These are phyloP conservation scores for Leishmania guyanensis DNA, from an alignment of 208 protist species.

Conservation along the genomic window DNA sequence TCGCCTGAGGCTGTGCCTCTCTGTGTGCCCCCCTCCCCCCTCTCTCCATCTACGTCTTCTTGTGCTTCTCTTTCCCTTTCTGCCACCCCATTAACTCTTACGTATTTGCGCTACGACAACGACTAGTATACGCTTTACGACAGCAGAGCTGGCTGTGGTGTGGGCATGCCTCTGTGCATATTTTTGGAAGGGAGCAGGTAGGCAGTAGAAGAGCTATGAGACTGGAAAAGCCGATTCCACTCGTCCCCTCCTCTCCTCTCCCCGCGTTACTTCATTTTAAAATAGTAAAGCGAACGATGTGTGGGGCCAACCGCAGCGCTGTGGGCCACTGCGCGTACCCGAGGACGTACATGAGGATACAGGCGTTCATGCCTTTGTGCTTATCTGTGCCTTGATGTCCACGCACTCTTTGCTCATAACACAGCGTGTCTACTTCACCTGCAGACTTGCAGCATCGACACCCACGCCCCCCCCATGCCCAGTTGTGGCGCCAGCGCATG, in stretches of 20 bases:
- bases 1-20: background rate
- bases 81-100: background rate
- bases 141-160: background rate
- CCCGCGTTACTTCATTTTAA: background rate
- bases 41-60: background rate
- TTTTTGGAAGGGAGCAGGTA: background rate
- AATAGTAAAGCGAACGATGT: background rate
- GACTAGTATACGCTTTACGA: background rate
- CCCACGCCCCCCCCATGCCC: background rate
- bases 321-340: background rate
- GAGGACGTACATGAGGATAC: background rate
- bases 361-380: background rate
- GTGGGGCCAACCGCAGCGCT: too few species aligned
- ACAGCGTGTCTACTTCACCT: background rate
- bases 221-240: too few species aligned
- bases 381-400: background rate
- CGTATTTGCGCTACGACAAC: background rate
- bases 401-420: background rate
- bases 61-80: background rate
- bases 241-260: background rate
- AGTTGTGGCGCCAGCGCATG: background rate
- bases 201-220: background rate
- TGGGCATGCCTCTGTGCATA: background rate
- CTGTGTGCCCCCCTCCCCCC: background rate
- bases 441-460: background rate